Evolutionary conservation across 768 basidiomycete species (phyloP), one percentile per base, ranked within the genome.

Genomic region (Phylloporus sp.): DNA sequence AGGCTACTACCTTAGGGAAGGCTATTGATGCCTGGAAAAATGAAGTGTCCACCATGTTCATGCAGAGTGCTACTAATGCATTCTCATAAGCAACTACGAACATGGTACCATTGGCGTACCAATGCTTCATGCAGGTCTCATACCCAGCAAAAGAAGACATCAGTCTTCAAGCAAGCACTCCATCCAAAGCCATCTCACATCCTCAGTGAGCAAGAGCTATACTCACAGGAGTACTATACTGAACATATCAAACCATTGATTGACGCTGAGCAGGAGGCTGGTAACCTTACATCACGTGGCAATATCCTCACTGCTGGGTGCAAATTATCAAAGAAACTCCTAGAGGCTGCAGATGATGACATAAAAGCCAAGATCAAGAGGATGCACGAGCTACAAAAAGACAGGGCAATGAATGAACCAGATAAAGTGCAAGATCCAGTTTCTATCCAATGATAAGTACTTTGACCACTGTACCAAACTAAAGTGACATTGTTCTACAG

Each of bases 311-410:
- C 4, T 4, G 34, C 45, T 16, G 6, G 13, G 15, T 44, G 20
- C 20, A 36, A 39, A 26, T 18, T 36, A n/a, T 35, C 35, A 23
- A 52, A 52, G 22, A 13, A 28, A 9, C 50, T 52, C 31, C 28
- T 52, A 36, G 50, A 52, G n/a, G 24, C 15, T 4, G 27, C 13
- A 27, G 34, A 29, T 18, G 42, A 44, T 5, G 42, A 50, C 15
- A 24, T 34, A 0, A 50, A 50, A 29, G 49, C 20, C 43, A 26
- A 26, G 23, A 40, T 40, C 24, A 29, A 31, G 20, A 45, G 11
- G 32, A 52, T 29, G 43, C 46, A 52, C 9, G 3, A 31, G 8
- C 24, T 23, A 8, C 50, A 52, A 20, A 44, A 52, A 52, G 45
- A 39, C 26, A 34, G 29, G 5, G 16, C 18, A 16, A 34, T 20